Evolutionary conservation across 2,329 filamentous ascomycete genomes (phyloP), one percentile per base, ranked within the genome.

Genomic region (Akanthomyces uredinophilus): DNA sequence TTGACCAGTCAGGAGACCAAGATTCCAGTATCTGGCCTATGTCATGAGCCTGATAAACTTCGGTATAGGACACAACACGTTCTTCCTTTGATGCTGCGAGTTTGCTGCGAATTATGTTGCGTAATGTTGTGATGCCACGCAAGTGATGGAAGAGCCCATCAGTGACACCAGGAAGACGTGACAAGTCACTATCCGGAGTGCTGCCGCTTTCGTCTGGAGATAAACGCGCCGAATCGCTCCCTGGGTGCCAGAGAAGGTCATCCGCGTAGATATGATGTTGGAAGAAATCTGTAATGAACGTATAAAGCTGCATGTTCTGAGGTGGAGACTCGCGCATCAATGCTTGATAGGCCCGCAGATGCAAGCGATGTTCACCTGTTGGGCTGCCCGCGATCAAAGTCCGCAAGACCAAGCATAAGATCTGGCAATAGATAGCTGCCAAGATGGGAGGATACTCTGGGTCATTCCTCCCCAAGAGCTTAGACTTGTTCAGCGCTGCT

Each of bases 121-220:
- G 84, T 43, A 96, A 83, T 14, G 84, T 83, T 1, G 90, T 92
- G 64, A 96, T 94, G 69, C 90, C 86, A 8, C 88, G 88, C 35
- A 96, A 87, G 70, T 90, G 87, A 39, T 84, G 82, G 70, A 96
- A 92, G 2, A 96, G 79, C 1, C 91, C 91, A 69, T 96, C 92
- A 46, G 89, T 86, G 29, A 96, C 88, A 24, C 92, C 92, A 6
- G 96, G 79, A 5, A 96, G 79, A n/a, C 83, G 79, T 5, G 82
- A 78, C 0, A 79, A 75, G 20, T 81, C 73, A 32, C 82, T 78
- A 3, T 24, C 14, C 22, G 49, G 44, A 10, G 32, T 49, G 75
- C 70, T 1, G 74, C 66, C 44, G 74, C 65, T 2, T 47, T 78
- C 74, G 57, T 80, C 77, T 0, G 74, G 73, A n/a, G 75, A 75